Evolutionary conservation across 2,329 filamentous ascomycete species (phyloP), one percentile per base, ranked within the genome.

Genomic region (Drechmeria coniospora): DNA sequence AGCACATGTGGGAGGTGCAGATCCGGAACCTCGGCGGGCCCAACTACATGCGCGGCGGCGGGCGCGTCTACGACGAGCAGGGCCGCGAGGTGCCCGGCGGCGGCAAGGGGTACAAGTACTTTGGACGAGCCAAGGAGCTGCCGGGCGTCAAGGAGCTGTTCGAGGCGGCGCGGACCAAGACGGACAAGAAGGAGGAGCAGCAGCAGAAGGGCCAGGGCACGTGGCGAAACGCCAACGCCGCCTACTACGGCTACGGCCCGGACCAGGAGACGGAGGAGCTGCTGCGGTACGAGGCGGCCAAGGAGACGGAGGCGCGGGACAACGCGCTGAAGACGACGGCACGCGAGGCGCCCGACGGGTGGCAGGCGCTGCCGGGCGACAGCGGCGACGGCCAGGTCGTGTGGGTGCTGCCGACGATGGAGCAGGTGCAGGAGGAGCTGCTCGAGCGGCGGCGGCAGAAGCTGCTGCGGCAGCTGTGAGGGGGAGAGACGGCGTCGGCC

Each of bases 1-100:
- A 98, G 57, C 84, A 92, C 67, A 86, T 92, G 69, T 98, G 90
- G 90, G 90, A 98, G 63, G 73, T 90, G 42, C 84, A 94, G 57
- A 94, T 98, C 42, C 71, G 86, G 32, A 92, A 92, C 45, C 53
- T 95, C 15, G 90, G 90, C n/a, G 90, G 90, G 3, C 90, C 90
- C 17, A 95, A 95, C 55, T 98, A 95, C 53, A 92, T 90, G 79
- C 68, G 84, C 17, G 70, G 71, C 4, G 69, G 66, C 1, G 73
- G 64, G 17, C 72, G 73, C 38, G 65, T 80, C 26, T 82, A 79
- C 51, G 78, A 83, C 47, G 78, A 81, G 44, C 66, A 74, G 31
- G 79, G 79, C 2, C 57, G 73, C 26, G 78, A 82, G 49, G 76
- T 83, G 21, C 65, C 63, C 0, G 74, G 62, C 39, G 81, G 80